phyloP scores from a whole-genome alignment of 176 grass and related monocot species.

The Musa schizocarpa region DNA sequence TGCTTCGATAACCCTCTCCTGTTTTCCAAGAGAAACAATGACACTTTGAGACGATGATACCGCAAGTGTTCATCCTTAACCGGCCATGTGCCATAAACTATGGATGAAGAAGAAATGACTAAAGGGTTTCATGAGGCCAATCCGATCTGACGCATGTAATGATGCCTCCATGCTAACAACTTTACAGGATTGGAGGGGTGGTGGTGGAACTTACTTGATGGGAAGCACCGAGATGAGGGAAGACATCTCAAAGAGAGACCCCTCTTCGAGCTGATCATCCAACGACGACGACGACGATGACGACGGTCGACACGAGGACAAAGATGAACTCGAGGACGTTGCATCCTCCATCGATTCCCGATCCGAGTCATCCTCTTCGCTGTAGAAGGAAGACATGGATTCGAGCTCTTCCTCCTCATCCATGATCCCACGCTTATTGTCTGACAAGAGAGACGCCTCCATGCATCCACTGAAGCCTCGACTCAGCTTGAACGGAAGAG shows the following conservation, averaged over 20 bases:
- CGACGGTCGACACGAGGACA: not conserved
- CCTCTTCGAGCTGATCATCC: conserved; percentile 2
- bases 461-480: not conserved
- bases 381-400: conserved; percentile 4
- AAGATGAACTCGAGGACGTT: not conserved
- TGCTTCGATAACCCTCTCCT: conserved; percentile 18
- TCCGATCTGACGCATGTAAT: too few relatives aligned
- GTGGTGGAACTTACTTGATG: conserved; percentile 1
- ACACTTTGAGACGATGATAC: too few relatives aligned
- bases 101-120: too few relatives aligned
- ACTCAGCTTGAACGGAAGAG: not conserved
- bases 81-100: too few relatives aligned
- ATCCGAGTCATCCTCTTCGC: not conserved
- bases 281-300: not conserved
- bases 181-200: too few relatives aligned
- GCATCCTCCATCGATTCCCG: not conserved
- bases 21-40: not conserved
- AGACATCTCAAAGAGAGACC: conserved; percentile 12
- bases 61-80: too few relatives aligned
- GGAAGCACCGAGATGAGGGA: conserved; percentile 8
- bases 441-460: not conserved
- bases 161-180: too few relatives aligned
- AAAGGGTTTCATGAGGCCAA: too few relatives aligned
- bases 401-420: not conserved
- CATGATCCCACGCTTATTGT: not conserved